Percentiles rank a stretch among this genome's conserved stretches.
Evolutionary conservation across 2,329 filamentous ascomycete genomes (phyloP).

Genomic region (Penicillium concentricum): DNA sequence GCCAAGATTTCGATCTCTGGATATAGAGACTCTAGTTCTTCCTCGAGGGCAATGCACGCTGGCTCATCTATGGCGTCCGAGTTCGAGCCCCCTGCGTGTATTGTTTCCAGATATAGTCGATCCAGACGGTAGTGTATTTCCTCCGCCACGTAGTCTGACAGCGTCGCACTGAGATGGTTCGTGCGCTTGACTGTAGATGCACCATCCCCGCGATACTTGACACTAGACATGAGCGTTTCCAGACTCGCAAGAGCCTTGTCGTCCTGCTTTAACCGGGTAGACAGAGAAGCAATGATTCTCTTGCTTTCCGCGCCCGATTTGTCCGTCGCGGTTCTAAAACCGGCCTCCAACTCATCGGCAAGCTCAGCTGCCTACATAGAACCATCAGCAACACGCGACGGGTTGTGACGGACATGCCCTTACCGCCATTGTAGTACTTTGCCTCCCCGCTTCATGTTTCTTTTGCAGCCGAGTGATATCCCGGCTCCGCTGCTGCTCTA

Average conservation of each 20-base stretch:
- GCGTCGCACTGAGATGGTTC: constrained; percentile 27
- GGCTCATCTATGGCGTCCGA: constrained; percentile 12
- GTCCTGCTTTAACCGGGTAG: constrained; percentile 37
- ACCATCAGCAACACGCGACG: constrained; percentile 18
- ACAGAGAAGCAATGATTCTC: constrained; percentile 33
- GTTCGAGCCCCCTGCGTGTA: constrained; percentile 11
- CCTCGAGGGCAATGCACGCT: constrained; percentile 28
- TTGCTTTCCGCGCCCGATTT: constrained; percentile 32
- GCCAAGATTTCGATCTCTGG: constrained; percentile 41
- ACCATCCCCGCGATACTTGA: constrained; percentile 32
- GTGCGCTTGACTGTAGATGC: constrained; percentile 29
- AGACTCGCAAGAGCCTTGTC: constrained; percentile 34
- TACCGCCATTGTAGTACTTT: constrained; percentile 37
- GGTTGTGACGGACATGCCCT: not conserved
- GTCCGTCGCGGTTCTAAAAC: constrained; percentile 32
- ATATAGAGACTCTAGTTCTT: constrained; percentile 41
- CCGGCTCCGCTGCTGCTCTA: constrained; percentile 24
- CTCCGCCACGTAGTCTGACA: constrained; percentile 36
- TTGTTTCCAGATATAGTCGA: constrained; percentile 39
- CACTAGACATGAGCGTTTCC: constrained; percentile 29
- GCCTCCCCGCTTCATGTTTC: constrained; percentile 37
- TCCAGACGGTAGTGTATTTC: constrained; percentile 42
- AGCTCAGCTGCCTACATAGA: constrained; percentile 36
- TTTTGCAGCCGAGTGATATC: constrained; percentile 32
- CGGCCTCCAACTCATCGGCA: constrained; percentile 32